Evolutionary conservation across 2,329 filamentous ascomycete species (phyloP).

Genomic region (Fusarium sp.): DNA sequence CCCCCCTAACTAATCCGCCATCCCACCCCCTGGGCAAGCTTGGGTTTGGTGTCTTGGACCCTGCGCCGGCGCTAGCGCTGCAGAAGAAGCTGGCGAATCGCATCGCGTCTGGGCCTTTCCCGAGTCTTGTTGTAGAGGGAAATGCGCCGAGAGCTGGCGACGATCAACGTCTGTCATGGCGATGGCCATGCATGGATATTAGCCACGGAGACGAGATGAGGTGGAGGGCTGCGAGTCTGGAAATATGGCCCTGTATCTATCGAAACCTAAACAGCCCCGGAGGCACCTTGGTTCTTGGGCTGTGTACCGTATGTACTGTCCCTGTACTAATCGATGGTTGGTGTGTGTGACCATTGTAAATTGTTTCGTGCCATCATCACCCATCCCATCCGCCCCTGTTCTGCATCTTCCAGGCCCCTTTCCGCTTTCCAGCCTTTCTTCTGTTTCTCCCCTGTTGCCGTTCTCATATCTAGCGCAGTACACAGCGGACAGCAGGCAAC

Average conservation of each 20-base stretch:
- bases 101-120: constrained; percentile 2
- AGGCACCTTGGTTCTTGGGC: constrained; percentile 12
- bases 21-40: constrained; percentile 11
- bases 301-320: not conserved
- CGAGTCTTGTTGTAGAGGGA: constrained; percentile 23
- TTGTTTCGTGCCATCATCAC: constrained; percentile 28
- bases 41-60: constrained; percentile 37
- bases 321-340: not conserved
- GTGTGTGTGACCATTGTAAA: constrained; percentile 1
- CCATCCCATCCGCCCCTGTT: not conserved
- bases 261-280: constrained; percentile 10
- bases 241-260: constrained; percentile 1
- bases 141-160: constrained; percentile 22
- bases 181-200: not conserved
- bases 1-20: constrained; percentile 22
- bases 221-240: not conserved
- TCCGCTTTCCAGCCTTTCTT: constrained; percentile 1
- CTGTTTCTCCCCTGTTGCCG: not conserved
- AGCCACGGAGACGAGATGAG: not conserved
- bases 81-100: constrained; percentile 29
- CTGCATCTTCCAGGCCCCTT: not conserved
- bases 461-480: not conserved
- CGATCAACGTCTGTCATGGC: constrained; percentile 5
- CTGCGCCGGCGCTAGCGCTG: constrained; percentile 33
- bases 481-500: not conserved